phyloP scores from a whole-genome alignment of 2,329 filamentous ascomycete species.

The Penicillium sp. region DNA sequence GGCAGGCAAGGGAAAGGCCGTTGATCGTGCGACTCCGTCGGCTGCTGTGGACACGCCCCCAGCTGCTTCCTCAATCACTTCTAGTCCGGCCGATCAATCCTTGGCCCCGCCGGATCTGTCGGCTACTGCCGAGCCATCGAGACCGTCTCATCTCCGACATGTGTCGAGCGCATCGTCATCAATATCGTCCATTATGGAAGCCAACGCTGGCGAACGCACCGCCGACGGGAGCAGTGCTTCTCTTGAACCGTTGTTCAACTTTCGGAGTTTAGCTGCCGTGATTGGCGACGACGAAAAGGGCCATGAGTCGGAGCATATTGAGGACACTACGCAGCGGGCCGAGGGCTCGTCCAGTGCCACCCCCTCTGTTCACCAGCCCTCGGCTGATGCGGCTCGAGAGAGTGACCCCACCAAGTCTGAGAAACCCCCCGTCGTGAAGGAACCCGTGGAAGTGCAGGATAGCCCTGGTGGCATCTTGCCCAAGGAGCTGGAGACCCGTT shows the following conservation, averaged over 20 bases:
- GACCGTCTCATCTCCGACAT: constrained; percentile 76
- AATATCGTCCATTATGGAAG: constrained; percentile 76
- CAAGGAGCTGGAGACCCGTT: constrained; percentile 47
- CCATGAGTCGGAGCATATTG: constrained; percentile 47
- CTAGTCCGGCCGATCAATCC: constrained; percentile 28
- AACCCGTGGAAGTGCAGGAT: constrained; percentile 25
- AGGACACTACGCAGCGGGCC: constrained; percentile 36
- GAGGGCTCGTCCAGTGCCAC: constrained; percentile 35
- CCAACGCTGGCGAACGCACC: constrained; percentile 48
- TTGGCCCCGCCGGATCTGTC: constrained; percentile 40
- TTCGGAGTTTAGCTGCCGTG: constrained; percentile 82
- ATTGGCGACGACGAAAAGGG: constrained; percentile 70
- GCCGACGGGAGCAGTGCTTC: constrained; percentile 58
- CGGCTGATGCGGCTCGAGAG: constrained; percentile 11
- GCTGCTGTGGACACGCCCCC: constrained; percentile 31
- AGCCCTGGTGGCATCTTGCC: constrained; percentile 31
- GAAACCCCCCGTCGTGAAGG: constrained; percentile 13
- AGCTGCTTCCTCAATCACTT: constrained; percentile 2
- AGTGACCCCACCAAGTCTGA: background rate
- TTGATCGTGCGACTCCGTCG: constrained; percentile 60
- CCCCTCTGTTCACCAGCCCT: constrained; percentile 26
- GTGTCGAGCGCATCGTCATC: constrained; percentile 87
- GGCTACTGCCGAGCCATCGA: constrained; percentile 58
- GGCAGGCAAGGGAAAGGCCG: constrained; percentile 70
- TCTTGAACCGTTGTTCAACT: constrained; percentile 87